Percentiles rank a stretch among this genome's conserved stretches.
Conservation (phyloP, 2,329 filamentous ascomycete genomes). For the Eutypa lata region DNA sequence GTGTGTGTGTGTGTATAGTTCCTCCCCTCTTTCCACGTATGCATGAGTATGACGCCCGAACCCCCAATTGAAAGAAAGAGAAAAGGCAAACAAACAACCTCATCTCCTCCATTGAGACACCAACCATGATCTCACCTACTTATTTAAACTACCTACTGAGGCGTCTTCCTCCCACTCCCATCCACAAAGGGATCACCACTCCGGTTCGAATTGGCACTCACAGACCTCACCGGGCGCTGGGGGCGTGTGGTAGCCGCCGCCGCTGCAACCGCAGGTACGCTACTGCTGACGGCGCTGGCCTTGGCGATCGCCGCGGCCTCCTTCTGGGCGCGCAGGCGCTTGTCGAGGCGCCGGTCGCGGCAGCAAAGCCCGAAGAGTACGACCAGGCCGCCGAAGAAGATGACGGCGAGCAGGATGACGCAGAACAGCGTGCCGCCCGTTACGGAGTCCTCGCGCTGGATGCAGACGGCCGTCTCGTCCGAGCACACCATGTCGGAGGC, state of each 20-base stretch:
- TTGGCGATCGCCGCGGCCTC: constrained; percentile 38
- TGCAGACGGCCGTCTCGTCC: constrained; percentile 41
- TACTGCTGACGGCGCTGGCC: background rate
- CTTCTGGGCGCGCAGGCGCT: constrained; percentile 39
- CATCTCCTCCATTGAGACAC: background rate
- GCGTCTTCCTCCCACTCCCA: background rate
- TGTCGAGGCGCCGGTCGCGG: constrained; percentile 44
- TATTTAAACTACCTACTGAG: background rate
- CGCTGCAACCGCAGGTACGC: constrained; percentile 20
- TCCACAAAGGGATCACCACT: background rate
- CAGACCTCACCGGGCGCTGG: constrained; percentile 1
- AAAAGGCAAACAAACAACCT: no score
- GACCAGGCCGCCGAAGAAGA: constrained; percentile 34
- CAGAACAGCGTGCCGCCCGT: constrained; percentile 44
- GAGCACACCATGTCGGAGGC: constrained; percentile 43
- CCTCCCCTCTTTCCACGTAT: no score
- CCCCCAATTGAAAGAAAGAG: background rate
- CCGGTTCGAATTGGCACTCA: background rate
- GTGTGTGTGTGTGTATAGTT: background rate
- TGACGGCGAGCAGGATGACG: constrained; percentile 43
- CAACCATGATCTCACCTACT: background rate
- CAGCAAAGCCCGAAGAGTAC: constrained; percentile 50
- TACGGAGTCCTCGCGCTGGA: constrained; percentile 36
- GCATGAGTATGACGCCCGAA: background rate
- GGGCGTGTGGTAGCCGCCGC: background rate